phyloP scores from a whole-genome alignment of 768 basidiomycete genomes.

The Suillus sp. region DNA sequence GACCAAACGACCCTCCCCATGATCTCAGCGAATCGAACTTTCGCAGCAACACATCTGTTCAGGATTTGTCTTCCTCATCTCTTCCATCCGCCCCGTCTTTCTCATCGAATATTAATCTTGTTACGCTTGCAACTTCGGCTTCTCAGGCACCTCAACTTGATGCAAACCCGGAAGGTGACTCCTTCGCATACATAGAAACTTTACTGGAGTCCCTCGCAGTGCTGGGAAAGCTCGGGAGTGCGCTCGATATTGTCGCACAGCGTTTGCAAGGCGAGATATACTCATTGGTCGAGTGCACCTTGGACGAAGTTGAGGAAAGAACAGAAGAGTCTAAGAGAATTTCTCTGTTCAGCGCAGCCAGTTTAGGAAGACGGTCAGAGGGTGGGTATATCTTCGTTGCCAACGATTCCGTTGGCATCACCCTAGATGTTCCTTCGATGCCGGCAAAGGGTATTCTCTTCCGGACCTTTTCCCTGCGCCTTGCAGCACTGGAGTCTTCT shows the following conservation, averaged over 20 bases:
- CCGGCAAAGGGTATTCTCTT: conserved; percentile 30
- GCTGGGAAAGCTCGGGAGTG: conserved; percentile 83
- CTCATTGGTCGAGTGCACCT: conserved; percentile 78
- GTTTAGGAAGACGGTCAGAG: conserved; percentile 47
- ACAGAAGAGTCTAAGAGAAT: conserved; percentile 72
- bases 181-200: conserved; percentile 91
- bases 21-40: conserved; percentile 53
- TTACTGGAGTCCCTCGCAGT: conserved; percentile 92
- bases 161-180: conserved; percentile 86
- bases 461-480: conserved; percentile 58
- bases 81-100: conserved; percentile 24
- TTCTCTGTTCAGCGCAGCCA: conserved; percentile 39
- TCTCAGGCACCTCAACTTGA: conserved; percentile 29
- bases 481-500: conserved; percentile 73
- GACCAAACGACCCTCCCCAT: conserved; percentile 78
- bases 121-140: conserved; percentile 21
- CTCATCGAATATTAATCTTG: conserved; percentile 26
- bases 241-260: conserved; percentile 82
- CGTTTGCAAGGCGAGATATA: conserved; percentile 84
- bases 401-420: conserved; percentile 25
- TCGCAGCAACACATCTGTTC: conserved; percentile 21
- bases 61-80: conserved; percentile 24
- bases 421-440: conserved; percentile 26
- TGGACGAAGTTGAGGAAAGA: conserved; percentile 91
- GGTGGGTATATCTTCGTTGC: conserved; percentile 53